Evolutionary conservation across 2,329 filamentous ascomycete species (phyloP), one percentile per base, ranked within the genome.

Genomic region (Dactylellina haptotyla): DNA sequence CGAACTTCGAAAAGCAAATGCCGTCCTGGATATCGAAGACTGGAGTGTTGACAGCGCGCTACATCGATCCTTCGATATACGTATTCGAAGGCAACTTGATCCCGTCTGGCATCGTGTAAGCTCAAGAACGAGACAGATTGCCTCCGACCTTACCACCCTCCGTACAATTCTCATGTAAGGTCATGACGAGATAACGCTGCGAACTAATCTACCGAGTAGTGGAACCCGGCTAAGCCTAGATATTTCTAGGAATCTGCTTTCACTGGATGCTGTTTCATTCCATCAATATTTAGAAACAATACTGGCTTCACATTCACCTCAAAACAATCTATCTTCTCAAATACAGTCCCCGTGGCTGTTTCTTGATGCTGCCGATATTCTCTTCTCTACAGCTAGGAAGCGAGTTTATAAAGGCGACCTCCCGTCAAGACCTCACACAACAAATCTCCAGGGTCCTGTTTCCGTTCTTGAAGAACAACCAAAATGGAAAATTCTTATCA

Each of bases 71-170:
- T 99, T 99, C 80, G 95, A 98, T 80, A 84, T 91, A 72, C 90
- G 93, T 63, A 88, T 99, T 56, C 87, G 94, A 75, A 87, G 93
- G 67, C 95, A 99, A 80, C 84, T 99, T 16, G 93, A 98, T 79
- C 93, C 94, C 3, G 93, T 98, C 69, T 99, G 95, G 95, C 95
- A 99, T 82, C 88, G 95, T 61, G 91, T 97, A 57, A 97, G 91
- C 80, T 96, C 91, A 85, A 93, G 95, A 81, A 98, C 94, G 1
- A 92, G 90, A 78, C 93, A 97, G 81, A 97, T 99, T 77, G 94
- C 96, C 65, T 90, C 89, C 78, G 95, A 98, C 79, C 81, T 99
- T 77, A 90, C 89, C 0, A 88, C 97, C 16, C 84, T 99, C 37
- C 87, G 94, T 66, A 88, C 88, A 20, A 89, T 98, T 80, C 85